phyloP scores from a whole-genome alignment of 768 basidiomycete species.

The Phanerodontia chrysosporium region DNA sequence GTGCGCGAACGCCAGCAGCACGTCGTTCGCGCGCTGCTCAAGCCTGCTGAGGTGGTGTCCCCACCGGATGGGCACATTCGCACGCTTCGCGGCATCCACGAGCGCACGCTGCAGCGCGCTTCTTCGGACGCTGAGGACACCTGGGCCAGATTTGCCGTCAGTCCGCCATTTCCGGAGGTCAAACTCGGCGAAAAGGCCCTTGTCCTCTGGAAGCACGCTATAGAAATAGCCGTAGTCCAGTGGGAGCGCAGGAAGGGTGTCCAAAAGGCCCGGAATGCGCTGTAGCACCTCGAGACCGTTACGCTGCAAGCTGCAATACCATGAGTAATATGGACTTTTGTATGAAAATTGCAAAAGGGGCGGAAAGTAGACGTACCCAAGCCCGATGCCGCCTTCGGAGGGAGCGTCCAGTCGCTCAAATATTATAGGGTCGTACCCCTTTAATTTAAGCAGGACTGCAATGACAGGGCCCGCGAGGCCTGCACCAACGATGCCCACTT shows the following conservation, averaged over 20 bases:
- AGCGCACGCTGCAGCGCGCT: conserved; percentile 27
- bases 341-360: not conserved
- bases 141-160: no score
- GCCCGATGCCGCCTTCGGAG: conserved; percentile 26
- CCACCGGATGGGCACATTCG: conserved; percentile 33
- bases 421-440: conserved; percentile 5
- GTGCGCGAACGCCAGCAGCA: conserved; percentile 31
- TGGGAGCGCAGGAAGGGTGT: not conserved
- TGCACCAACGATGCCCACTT: conserved; percentile 2
- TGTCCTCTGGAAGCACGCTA: conserved; percentile 10
- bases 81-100: conserved; percentile 25
- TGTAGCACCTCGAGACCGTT: conserved; percentile 7
- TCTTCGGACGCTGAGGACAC: no score
- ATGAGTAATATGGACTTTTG: no score
- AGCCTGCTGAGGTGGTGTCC: conserved; percentile 29
- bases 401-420: conserved; percentile 8
- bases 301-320: not conserved
- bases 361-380: conserved; percentile 21
- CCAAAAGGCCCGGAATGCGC: conserved; percentile 10
- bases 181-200: conserved; percentile 8
- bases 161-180: no score
- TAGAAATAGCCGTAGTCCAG: conserved; percentile 2
- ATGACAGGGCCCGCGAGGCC: conserved; percentile 6
- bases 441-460: not conserved
- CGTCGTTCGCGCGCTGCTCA: conserved; percentile 27